Evolutionary conservation across 2,329 filamentous ascomycete genomes (phyloP).

Genomic region (Rhexocercosporidium sp.): DNA sequence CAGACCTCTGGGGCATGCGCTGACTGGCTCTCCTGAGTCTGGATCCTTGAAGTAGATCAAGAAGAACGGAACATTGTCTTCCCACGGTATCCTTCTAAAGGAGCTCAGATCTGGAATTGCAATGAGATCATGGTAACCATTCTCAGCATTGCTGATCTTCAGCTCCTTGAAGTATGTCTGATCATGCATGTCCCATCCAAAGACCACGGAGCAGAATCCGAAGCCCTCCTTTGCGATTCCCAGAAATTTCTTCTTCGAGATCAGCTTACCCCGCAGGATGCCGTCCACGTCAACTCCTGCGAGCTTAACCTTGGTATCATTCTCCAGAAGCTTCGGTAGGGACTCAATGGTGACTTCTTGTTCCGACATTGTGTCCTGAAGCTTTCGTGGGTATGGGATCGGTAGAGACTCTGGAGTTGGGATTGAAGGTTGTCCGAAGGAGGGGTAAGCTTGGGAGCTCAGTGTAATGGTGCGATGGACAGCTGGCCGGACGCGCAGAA

Average conservation of each 20-base stretch:
- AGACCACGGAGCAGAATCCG: conserved; percentile 92
- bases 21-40: conserved; percentile 72
- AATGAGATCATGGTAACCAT: conserved; percentile 86
- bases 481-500: neutral
- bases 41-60: conserved; percentile 84
- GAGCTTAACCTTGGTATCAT: conserved; percentile 83
- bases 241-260: conserved; percentile 92
- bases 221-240: conserved; percentile 82
- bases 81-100: conserved; percentile 89
- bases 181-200: conserved; percentile 98
- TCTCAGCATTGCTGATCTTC: conserved; percentile 85
- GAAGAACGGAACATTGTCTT: conserved; percentile 85
- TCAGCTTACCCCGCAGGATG: conserved; percentile 84
- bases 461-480: neutral
- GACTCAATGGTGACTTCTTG: conserved; percentile 63
- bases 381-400: conserved; percentile 6
- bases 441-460: neutral
- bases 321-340: conserved; percentile 68
- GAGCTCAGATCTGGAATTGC: conserved; percentile 79
- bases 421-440: neutral
- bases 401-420: neutral
- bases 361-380: conserved; percentile 31
- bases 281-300: conserved; percentile 89
- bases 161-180: conserved; percentile 86
- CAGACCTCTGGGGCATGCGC: conserved; percentile 79